Base-by-base conservation (phyloP, 495 filamentous ascomycete species). In the Sabuloglossum arenarium region DNA sequence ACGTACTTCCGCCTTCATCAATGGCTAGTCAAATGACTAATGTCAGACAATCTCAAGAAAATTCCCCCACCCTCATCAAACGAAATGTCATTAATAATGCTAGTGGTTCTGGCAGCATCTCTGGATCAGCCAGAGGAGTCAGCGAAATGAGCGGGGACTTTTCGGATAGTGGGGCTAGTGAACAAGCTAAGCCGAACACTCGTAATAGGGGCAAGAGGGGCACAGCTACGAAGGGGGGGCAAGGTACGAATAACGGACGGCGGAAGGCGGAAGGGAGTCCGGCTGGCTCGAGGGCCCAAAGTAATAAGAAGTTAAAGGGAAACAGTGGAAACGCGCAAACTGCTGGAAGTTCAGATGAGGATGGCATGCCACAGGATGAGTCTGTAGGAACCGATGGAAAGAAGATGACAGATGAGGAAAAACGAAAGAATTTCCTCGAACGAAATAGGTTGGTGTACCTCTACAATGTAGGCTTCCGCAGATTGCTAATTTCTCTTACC, bases 371-470 rank as follows among this genome's bases (percentile, higher is more conserved):
- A 10, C 73, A 78, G 50, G 63, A 72, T 59, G 62, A 71, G 60
- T 57, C 54, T 34, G 47, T 62, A 47, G 50, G 66, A 49, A 56
- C 70, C 68, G 58, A 69, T 63, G 68, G 68, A 42, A 85, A 81
- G 72, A 98, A 97, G 72, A 96, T 97, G 93, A 97, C 91, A 12
- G 91, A 98, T 61, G 91, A 97, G 65, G 91, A 98, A 70, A 98
- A 98, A 74, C 71, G 91, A 39, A 95, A 91, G 71, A 98, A 98
- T 63, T 98, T 98, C 69, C 72, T 98, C 9, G 91, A 98, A 62
- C 75, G 91, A 31, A 98, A 98, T 67, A 77, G 91, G 91, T 96
- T 79, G 27, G 52, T 54, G 11, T 21, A 54, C 10, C 24, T 23
- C 23, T 19, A 50, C 1, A 47, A 29, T 28, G 14, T 37, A 46